A percentile compares a stretch with the other conserved stretches of the same genome.
phyloP scores from a whole-genome alignment of 768 basidiomycete genomes.

The Pluteus cervinus region DNA sequence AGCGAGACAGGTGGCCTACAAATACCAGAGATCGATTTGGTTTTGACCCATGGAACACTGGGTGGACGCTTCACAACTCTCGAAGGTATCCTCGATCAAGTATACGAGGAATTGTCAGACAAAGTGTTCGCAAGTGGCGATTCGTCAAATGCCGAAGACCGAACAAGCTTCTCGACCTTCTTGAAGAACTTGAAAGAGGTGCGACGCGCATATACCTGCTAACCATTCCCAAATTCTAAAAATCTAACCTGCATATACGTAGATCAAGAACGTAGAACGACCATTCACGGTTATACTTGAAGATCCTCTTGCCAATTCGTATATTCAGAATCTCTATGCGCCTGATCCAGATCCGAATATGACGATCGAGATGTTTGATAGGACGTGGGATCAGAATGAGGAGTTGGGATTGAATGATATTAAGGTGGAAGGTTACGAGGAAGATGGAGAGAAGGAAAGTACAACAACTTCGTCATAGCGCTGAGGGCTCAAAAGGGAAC shows the following conservation, averaged over 20 bases:
- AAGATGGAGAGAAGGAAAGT: conserved; percentile 20
- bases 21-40: conserved; percentile 93
- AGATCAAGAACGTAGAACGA: conserved; percentile 74
- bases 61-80: conserved; percentile 97
- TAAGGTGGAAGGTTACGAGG: conserved; percentile 70
- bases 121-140: conserved; percentile 81
- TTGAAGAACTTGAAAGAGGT: conserved; percentile 71
- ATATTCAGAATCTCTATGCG: conserved; percentile 95
- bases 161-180: conserved; percentile 68
- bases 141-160: conserved; percentile 41
- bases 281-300: conserved; percentile 93
- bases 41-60: conserved; percentile 86
- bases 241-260: background rate
- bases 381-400: conserved; percentile 89
- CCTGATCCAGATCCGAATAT: conserved; percentile 97
- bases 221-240: conserved; percentile 4
- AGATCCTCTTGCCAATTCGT: conserved; percentile 93
- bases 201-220: conserved; percentile 14
- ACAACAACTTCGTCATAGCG: too few species aligned
- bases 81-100: conserved; percentile 90
- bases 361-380: conserved; percentile 74
- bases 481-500: too few species aligned
- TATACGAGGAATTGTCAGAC: conserved; percentile 90
- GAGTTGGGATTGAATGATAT: conserved; percentile 91
- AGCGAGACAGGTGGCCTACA: conserved; percentile 87